A percentile compares a stretch with the other conserved stretches of the same genome.
Evolutionary conservation across 2,329 filamentous ascomycete genomes (phyloP).

Genomic region (Aspergillus viridinutans): DNA sequence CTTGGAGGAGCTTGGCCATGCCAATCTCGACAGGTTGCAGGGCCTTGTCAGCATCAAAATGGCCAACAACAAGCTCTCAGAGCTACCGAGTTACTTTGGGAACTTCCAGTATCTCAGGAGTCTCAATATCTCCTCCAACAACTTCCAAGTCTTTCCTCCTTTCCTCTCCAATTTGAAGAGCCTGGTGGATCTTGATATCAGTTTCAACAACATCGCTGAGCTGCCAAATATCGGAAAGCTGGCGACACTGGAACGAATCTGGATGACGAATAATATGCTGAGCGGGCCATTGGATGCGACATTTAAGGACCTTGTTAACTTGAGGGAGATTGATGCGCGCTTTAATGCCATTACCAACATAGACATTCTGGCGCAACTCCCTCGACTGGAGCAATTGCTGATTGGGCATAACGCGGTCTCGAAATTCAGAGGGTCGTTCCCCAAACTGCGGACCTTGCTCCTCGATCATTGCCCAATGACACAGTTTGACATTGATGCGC

Average conservation of each 20-base stretch:
- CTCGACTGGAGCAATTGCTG: slow-evolving; percentile 80
- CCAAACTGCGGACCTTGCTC: slow-evolving; percentile 75
- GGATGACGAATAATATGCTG: slow-evolving; percentile 93
- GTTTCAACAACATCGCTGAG: slow-evolving; percentile 83
- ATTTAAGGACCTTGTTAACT: slow-evolving; percentile 66
- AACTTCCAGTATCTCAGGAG: slow-evolving; percentile 74
- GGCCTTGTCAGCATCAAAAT: slow-evolving; percentile 84
- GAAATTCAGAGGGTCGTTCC: slow-evolving; percentile 83
- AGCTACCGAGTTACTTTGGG: slow-evolving; percentile 76
- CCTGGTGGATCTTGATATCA: slow-evolving; percentile 88
- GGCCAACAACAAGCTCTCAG: slow-evolving; percentile 83
- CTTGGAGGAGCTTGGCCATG: slow-evolving; percentile 79
- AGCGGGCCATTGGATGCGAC: slow-evolving; percentile 68
- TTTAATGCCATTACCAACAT: slow-evolving; percentile 89
- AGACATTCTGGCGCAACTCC: slow-evolving; percentile 77
- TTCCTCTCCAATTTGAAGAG: slow-evolving; percentile 79
- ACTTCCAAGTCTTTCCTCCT: slow-evolving; percentile 75
- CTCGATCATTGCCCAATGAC: slow-evolving; percentile 95
- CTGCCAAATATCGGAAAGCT: slow-evolving; percentile 78
- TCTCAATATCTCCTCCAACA: slow-evolving; percentile 91
- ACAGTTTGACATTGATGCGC: slow-evolving; percentile 75
- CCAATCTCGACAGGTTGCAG: slow-evolving; percentile 69
- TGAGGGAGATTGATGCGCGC: slow-evolving; percentile 89
- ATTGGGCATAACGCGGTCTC: slow-evolving; percentile 92
- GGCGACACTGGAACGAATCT: slow-evolving; percentile 76